A percentile compares a stretch with the other conserved stretches of the same genome.
phyloP scores from a whole-genome alignment of 768 basidiomycete genomes.

The Polyporus arcularius region DNA sequence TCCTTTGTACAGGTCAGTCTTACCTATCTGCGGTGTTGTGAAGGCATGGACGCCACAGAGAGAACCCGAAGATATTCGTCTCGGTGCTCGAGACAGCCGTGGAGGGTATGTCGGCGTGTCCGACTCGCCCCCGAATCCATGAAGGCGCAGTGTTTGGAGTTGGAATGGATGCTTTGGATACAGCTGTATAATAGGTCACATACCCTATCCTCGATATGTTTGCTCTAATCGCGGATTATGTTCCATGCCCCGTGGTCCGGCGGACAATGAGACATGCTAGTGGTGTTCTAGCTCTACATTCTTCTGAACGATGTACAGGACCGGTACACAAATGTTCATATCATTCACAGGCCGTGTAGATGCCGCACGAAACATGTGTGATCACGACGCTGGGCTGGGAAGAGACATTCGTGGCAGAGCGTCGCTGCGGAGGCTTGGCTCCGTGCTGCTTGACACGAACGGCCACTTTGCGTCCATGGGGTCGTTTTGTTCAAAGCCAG shows the following conservation, averaged over 20 bases:
- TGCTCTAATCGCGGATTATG: neutral
- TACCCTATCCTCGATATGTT: neutral
- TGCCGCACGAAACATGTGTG: neutral
- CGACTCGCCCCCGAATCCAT: slow-evolving; percentile 24
- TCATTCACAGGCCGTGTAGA: neutral
- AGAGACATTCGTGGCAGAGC: neutral
- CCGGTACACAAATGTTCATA: too few species aligned
- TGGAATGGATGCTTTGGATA: slow-evolving; percentile 13
- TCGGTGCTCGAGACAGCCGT: slow-evolving; percentile 40
- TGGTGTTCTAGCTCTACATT: neutral
- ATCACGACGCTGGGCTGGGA: neutral
- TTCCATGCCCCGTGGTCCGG: neutral
- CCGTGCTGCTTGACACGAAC: slow-evolving; percentile 5
- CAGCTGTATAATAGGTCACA: slow-evolving; percentile 10
- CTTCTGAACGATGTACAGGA: too few species aligned
- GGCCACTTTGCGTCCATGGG: slow-evolving; percentile 32
- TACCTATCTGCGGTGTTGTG: neutral
- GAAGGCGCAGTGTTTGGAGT: neutral
- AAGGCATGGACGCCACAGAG: slow-evolving; percentile 53
- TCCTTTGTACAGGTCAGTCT: neutral
- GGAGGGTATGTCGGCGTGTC: slow-evolving; percentile 50
- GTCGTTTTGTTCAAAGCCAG: slow-evolving; percentile 37
- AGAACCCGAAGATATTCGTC: slow-evolving; percentile 54
- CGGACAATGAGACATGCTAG: neutral
- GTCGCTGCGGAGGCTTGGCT: slow-evolving; percentile 1